Evolutionary conservation across 352 stramenopile genomes (phyloP), one percentile per base, ranked within the genome.

Genomic region (Thraustochytrium striatum): DNA sequence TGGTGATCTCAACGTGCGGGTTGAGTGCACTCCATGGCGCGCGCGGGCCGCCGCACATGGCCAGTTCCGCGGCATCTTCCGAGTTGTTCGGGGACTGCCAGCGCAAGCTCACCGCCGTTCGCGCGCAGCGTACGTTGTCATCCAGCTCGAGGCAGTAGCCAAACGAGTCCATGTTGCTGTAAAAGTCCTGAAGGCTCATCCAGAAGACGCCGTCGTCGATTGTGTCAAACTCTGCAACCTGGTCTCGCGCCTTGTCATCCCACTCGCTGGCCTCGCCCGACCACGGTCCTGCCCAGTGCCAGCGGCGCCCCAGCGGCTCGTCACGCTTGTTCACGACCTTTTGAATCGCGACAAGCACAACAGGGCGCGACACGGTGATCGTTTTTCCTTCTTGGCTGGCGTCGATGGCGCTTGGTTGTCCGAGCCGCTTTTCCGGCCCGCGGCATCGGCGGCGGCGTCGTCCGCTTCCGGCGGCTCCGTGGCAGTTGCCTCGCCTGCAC

Each of bases 131-230:
- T 16, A 70, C 3, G 36, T 13, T 30, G 16, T 28, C 13, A 70
- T 53, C 13, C 16, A n/a, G n/a, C n/a, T n/a, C n/a, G n/a, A n/a
- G n/a, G n/a, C n/a, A n/a, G n/a, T n/a, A n/a, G n/a, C n/a, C n/a
- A n/a, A n/a, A n/a, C n/a, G n/a, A n/a, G n/a, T n/a, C n/a, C n/a
- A n/a, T n/a, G n/a, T n/a, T 57, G 9, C 8, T n/a, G 41, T 3
- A 50, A 52, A 70, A 70, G 41, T 70, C 59, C 21, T 47, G 9
- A 21, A 9, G 5, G 21, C 35, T 30, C 59, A 70, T 70, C 59
- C 59, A 70, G 25, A 70, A 25, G 25, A 16, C 53, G 33, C 59
- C 59, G 9, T 70, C 59, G 3, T 21, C 59, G 41, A 70, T n/a
- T 7, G 36, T n/a, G 32, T 70, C 59, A n/a, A 70, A 70, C 0